Evolutionary conservation across 1,139 yeast species (phyloP).

Genomic region (Debaryomyces singareniensis): DNA sequence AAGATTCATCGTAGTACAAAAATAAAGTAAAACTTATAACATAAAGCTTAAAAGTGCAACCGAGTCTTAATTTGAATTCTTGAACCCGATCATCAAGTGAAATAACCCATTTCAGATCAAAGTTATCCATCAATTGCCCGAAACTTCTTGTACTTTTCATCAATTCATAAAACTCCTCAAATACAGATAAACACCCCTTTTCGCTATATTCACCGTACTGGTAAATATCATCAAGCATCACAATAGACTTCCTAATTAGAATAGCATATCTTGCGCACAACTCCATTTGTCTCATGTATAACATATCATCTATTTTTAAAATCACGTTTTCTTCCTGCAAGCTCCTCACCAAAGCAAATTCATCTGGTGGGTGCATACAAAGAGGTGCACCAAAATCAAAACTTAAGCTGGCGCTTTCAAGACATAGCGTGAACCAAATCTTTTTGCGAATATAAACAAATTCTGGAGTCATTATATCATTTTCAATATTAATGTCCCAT

Average conservation of each 20-base stretch:
- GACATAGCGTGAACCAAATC: conserved; percentile 36
- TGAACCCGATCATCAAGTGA: neutral
- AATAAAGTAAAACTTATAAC: neutral
- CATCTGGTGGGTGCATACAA: neutral
- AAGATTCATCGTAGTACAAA: neutral
- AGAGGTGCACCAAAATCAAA: conserved; percentile 29
- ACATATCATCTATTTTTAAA: neutral
- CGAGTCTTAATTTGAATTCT: neutral
- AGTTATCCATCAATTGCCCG: neutral
- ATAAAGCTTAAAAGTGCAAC: no score
- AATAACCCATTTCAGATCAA: neutral
- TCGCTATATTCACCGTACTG: no score
- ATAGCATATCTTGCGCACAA: neutral
- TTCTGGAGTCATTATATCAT: conserved; percentile 19
- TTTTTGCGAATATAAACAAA: conserved; percentile 33
- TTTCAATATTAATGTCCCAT: conserved; percentile 16
- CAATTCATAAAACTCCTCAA: neutral
- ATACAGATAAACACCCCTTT: no score
- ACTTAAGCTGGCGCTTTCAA: conserved; percentile 36
- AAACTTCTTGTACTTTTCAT: neutral
- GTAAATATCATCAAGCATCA: neutral
- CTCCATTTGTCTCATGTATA: neutral
- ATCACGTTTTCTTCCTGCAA: neutral
- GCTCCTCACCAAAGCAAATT: neutral
- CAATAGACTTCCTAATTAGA: neutral